These are phyloP conservation scores for Pelargonium fulgidum DNA, from an alignment of 441 rosid genomes.

Conservation along the genomic window DNA sequence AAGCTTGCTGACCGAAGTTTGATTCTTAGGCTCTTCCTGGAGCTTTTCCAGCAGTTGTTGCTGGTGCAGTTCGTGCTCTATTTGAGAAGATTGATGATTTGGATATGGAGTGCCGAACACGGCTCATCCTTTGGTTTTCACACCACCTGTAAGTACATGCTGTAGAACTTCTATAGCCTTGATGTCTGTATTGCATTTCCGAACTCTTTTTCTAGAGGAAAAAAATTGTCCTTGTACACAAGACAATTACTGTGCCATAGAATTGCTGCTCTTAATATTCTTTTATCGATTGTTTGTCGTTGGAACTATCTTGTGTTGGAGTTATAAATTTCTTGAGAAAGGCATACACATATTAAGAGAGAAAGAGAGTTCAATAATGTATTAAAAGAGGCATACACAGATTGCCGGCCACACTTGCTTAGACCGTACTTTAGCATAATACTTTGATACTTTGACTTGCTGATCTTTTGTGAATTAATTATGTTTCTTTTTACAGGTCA, in stretches of 20 bases:
- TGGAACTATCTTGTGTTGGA: background rate
- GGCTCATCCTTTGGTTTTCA: constrained; percentile 97
- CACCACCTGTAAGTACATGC: constrained; percentile 83
- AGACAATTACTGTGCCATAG: background rate
- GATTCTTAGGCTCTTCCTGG: constrained; percentile 93
- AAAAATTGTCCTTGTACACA: background rate
- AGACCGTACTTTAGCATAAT: background rate
- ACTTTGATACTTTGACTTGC: background rate
- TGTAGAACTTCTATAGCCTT: background rate
- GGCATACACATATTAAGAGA: background rate
- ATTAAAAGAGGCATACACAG: too few species aligned
- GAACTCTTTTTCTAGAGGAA: background rate
- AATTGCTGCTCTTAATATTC: background rate
- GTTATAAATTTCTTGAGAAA: background rate
- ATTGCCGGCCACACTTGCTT: background rate
- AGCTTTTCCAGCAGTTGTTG: constrained; percentile 99
- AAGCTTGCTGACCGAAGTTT: constrained; percentile 4
- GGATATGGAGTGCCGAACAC: constrained; percentile 92
- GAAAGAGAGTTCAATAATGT: background rate
- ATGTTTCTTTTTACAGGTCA: constrained; percentile 49
- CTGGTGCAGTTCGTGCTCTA: constrained; percentile 96
- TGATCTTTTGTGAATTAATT: constrained; percentile 6
- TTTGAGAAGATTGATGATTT: constrained; percentile 90
- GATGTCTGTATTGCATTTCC: background rate
- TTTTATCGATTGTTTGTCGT: background rate